Base-by-base conservation (phyloP, 768 basidiomycete species). In the Lactarius trivialis region DNA sequence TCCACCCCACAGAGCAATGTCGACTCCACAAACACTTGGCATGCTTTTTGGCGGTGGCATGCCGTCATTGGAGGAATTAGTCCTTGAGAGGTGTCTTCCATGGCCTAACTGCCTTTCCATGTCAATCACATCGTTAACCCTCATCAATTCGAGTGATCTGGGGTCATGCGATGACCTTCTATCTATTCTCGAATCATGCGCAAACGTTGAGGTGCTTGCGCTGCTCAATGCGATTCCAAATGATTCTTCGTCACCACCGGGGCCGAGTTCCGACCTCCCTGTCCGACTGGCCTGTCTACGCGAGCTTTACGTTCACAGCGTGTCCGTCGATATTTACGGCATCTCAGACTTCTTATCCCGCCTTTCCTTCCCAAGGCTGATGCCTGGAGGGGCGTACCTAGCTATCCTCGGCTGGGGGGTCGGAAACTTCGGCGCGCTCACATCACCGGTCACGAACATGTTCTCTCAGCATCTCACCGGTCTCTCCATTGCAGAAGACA, bases 181-280 rank as follows among this genome's bases (percentile, higher is more conserved):
- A 39, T 61, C 55, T 24, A 28, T 24, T 30, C 30, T 56, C 30
- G 17, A 39, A 30, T 56, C 30, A 21, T 32, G 53, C 24, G 32
- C 52, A 55, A 34, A 60, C 33, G 17, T 60, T 15, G 52, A 60
- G 45, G 59, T 54, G 26, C 59, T 60, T 41, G 36, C 41, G 21
- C 41, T 48, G 15, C 49, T 56, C 55, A 51, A 43, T 7, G 39
- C 33, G 12, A 55, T 60, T 32, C 43, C 53, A 8, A 49, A 56
- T 9, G 39, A 26, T 19, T 33, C 55, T 33, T 17, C 55, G 43
- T 51, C 55, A 2, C 21, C 56, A 43, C 33, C 60, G 49, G 60
- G 32, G 26, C 60, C 60, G 55, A 56, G 55, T 41, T 56, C 60
- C 60, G 60, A 56, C 30, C 37, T 33, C 15, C 55, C 48, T 7